These are phyloP conservation scores for Mycena vitilis DNA, from an alignment of 768 basidiomycete genomes.

Conservation along the genomic window DNA sequence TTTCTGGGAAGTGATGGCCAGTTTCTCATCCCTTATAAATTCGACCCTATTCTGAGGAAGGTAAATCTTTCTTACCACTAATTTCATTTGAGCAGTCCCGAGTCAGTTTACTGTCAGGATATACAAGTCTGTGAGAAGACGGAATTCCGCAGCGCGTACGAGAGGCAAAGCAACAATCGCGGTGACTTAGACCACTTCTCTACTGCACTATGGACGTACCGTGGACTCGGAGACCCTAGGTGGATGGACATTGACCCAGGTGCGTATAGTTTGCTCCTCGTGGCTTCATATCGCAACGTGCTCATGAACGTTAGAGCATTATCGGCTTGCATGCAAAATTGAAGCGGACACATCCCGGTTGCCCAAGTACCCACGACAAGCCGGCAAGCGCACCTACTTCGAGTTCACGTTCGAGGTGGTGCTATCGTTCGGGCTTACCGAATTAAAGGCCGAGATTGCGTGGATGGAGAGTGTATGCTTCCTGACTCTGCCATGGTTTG, in stretches of 20 bases:
- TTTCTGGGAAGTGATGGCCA: neutral
- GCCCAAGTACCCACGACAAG: slow-evolving; percentile 1
- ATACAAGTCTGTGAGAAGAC: slow-evolving; percentile 39
- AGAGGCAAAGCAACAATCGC: neutral
- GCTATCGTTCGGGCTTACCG: slow-evolving; percentile 64
- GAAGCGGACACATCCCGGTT: slow-evolving; percentile 19
- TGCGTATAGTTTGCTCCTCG: neutral
- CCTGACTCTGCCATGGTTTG: neutral
- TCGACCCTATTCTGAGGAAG: slow-evolving; percentile 6
- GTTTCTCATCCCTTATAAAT: neutral
- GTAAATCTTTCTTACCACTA: neutral
- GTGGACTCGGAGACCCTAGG: slow-evolving; percentile 20
- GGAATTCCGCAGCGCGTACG: slow-evolving; percentile 14
- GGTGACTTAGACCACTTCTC: slow-evolving; percentile 2
- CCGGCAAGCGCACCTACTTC: slow-evolving; percentile 39
- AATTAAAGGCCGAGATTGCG: slow-evolving; percentile 62
- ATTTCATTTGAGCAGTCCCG: too few species aligned
- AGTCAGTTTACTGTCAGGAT: slow-evolving; percentile 43
- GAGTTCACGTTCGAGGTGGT: slow-evolving; percentile 55
- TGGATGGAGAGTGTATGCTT: slow-evolving; percentile 62
- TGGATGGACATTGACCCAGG: slow-evolving; percentile 30
- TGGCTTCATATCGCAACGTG: too few species aligned
- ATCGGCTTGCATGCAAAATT: slow-evolving; percentile 4
- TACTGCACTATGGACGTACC: slow-evolving; percentile 14
- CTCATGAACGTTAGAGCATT: slow-evolving; percentile 1